Percentiles rank a stretch among this genome's conserved stretches.
Evolutionary conservation across 495 filamentous ascomycete species (phyloP).

Genomic region (Choiromyces venosus): DNA sequence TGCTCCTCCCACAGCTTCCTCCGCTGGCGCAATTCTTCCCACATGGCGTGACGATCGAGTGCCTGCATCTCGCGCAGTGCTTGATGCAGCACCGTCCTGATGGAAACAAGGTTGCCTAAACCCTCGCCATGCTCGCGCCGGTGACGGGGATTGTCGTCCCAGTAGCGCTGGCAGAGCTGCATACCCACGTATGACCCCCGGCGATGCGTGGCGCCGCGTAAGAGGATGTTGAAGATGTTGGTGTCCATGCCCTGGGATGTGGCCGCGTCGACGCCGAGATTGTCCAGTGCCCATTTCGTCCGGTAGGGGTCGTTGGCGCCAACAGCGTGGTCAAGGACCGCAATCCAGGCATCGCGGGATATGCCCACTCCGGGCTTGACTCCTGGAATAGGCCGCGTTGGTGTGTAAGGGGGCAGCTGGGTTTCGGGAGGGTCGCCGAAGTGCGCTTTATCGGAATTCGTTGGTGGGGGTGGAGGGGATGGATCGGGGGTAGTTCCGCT

Average conservation of each 20-base stretch:
- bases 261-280: slow-evolving; percentile 11
- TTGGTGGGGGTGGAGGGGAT: not conserved
- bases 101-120: slow-evolving; percentile 17
- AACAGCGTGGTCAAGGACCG: slow-evolving; percentile 21
- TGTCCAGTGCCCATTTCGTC: slow-evolving; percentile 18
- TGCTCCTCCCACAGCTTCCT: not conserved
- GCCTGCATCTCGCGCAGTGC: slow-evolving; percentile 20
- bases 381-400: not conserved
- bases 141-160: slow-evolving; percentile 8
- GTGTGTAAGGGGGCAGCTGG: not conserved
- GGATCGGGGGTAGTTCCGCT: not conserved
- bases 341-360: slow-evolving; percentile 23
- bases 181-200: slow-evolving; percentile 18
- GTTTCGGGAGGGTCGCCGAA: not conserved
- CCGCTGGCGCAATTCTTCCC: slow-evolving; percentile 1
- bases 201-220: slow-evolving; percentile 15
- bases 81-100: slow-evolving; percentile 28
- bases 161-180: slow-evolving; percentile 22
- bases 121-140: slow-evolving; percentile 1
- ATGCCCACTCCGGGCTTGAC: not conserved
- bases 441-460: not conserved
- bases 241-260: slow-evolving; percentile 21
- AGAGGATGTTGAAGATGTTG: slow-evolving; percentile 25
- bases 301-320: not conserved
- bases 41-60: not conserved